Evolutionary conservation across 2,329 filamentous ascomycete species (phyloP), one percentile per base, ranked within the genome.

Genomic region (Fragosphaeria purpurea): DNA sequence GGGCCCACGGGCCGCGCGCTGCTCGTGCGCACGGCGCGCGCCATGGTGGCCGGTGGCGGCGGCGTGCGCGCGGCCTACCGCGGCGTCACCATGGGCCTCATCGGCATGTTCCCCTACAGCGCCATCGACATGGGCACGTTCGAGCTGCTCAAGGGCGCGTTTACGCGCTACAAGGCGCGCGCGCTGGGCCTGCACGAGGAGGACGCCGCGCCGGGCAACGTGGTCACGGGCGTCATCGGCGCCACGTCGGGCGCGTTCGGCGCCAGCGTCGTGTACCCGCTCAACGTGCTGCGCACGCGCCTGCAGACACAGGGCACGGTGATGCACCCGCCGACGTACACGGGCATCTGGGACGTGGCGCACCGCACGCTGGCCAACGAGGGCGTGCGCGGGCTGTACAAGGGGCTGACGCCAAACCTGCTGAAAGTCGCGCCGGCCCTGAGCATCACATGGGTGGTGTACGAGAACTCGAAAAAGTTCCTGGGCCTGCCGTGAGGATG

Each of bases 61-160:
- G 88, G 88, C 30, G 58, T 90, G 33, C 73, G 79, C 35, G 77
- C 86, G 6, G 91, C 89, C 56, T 98, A 97, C 66, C 88, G 91
- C 49, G 93, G 93, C 41, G 77, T 98, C 37, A 90, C 89, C 0
- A 93, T 97, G 79, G 93, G 93, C 12, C 76, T 98, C 4, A 71
- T 96, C 47, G 93, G 93, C 64, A 96, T 97, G 82, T 98, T 98
- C 61, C 93, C 93, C 0, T 98, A 97, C 66, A 91, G 89, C 41
- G 93, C 93, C 46, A 94, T 98, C 62, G 93, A 98, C 63, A 84
- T 98, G 61, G 88, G 88, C 57, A 95, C 88, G 0, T 98, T 97
- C 62, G 93, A 98, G 68, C 82, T 93, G 53, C 77, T 96, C 55
- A 98, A 98, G 69, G 80, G 79, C 45, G 75, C 75, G 7, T 81